Percentiles rank a stretch among this genome's conserved stretches.
Conservation (phyloP, 1,284 basidiomycete species). For the Anthracocystis walkeri region DNA sequence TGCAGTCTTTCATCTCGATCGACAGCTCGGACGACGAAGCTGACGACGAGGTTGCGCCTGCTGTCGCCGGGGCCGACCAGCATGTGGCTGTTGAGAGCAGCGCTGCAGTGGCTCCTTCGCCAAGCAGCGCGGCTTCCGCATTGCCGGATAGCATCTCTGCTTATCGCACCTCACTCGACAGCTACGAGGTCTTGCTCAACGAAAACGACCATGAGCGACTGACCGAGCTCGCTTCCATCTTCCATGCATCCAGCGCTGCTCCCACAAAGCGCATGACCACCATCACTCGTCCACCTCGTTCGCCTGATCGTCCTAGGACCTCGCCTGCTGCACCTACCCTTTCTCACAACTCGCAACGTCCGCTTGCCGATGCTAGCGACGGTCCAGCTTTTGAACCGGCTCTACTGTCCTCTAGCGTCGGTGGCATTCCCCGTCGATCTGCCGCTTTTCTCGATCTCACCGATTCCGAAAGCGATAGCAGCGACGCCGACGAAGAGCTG, state of each 20-base stretch:
- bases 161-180: slow-evolving; percentile 40
- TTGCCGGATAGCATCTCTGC: slow-evolving; percentile 19
- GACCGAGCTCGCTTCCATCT: slow-evolving; percentile 38
- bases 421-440: slow-evolving; percentile 16
- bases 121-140: not conserved
- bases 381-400: not conserved
- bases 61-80: not conserved
- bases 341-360: not conserved
- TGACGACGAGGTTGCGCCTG: slow-evolving; percentile 14
- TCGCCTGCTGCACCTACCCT: slow-evolving; percentile 7
- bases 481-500: slow-evolving; percentile 28
- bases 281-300: slow-evolving; percentile 8
- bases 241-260: slow-evolving; percentile 5
- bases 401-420: slow-evolving; percentile 12
- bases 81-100: not conserved
- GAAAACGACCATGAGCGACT: slow-evolving; percentile 26
- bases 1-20: slow-evolving; percentile 53
- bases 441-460: slow-evolving; percentile 44
- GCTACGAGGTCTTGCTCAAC: slow-evolving; percentile 38
- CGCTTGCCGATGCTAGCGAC: too few species aligned
- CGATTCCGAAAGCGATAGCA: slow-evolving; percentile 40
- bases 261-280: slow-evolving; percentile 1
- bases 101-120: slow-evolving; percentile 3
- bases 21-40: slow-evolving; percentile 48
- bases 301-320: slow-evolving; percentile 18